Conservation (phyloP, 768 basidiomycete genomes). For the Cyclocybe cylindracea region DNA sequence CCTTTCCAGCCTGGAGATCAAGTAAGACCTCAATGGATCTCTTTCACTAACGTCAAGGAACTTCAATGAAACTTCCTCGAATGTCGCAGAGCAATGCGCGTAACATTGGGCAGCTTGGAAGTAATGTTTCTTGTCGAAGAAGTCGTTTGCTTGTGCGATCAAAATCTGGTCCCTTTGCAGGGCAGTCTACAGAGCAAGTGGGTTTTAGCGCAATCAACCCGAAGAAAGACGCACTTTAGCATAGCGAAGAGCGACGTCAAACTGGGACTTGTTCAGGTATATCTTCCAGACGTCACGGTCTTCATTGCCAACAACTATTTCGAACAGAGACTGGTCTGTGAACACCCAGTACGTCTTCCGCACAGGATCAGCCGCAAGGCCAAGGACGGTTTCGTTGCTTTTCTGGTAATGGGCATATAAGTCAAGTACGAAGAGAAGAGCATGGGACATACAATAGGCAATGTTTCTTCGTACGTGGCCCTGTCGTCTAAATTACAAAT, state of each 20-base stretch:
- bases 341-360: conserved; percentile 94
- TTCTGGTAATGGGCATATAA: conserved; percentile 46
- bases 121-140: conserved; percentile 78
- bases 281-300: conserved; percentile 95
- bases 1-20: conserved; percentile 84
- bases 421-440: background rate
- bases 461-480: conserved; percentile 77
- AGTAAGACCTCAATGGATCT: conserved; percentile 87
- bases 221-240: conserved; percentile 60
- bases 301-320: conserved; percentile 84
- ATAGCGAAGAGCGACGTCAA: conserved; percentile 77
- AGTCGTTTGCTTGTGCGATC: conserved; percentile 78
- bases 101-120: conserved; percentile 93
- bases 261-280: conserved; percentile 76
- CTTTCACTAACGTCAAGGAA: conserved; percentile 90
- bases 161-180: conserved; percentile 84
- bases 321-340: conserved; percentile 86
- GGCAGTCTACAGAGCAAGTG: conserved; percentile 59
- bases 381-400: conserved; percentile 70
- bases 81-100: conserved; percentile 82
- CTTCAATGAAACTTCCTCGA: conserved; percentile 90
- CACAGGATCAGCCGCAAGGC: conserved; percentile 81
- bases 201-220: background rate
- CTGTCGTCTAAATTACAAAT: conserved; percentile 82
- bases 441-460: conserved; percentile 67